Conservation (phyloP, 345 rosid genomes). For the Eucalyptus melliodora region DNA sequence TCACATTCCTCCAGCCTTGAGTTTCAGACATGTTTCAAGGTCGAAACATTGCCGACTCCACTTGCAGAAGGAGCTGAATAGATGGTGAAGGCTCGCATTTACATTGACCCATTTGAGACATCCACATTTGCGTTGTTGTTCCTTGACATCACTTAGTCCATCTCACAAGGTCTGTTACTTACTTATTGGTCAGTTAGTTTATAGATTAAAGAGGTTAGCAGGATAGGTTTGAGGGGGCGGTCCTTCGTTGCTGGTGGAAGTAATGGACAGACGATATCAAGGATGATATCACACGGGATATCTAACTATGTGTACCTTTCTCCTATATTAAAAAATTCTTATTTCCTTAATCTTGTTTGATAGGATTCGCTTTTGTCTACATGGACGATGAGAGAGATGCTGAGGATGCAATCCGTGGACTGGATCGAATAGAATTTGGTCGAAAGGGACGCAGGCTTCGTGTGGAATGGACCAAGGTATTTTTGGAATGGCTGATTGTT, state of each 20-base stretch:
- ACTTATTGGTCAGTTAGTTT: conserved; percentile 61
- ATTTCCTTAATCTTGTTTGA: not conserved
- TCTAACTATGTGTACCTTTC: not conserved
- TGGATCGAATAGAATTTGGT: conserved; percentile 74
- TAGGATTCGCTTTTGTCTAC: conserved; percentile 88
- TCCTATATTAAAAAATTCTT: not conserved
- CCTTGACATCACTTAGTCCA: conserved; percentile 77
- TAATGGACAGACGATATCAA: conserved; percentile 2
- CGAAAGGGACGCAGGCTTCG: conserved; percentile 91
- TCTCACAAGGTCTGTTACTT: conserved; percentile 85
- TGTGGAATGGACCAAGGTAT: conserved; percentile 98
- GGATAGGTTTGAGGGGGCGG: conserved; percentile 19
- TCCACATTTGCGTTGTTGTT: conserved; percentile 78
- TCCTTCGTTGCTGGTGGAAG: conserved; percentile 8
- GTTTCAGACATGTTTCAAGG: conserved; percentile 56
- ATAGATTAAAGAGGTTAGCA: conserved; percentile 38
- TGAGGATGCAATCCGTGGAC: conserved; percentile 93
- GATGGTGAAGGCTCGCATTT: conserved; percentile 54
- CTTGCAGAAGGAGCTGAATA: conserved; percentile 56
- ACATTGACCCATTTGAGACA: conserved; percentile 63
- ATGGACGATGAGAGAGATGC: conserved; percentile 99
- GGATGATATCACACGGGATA: conserved; percentile 25
- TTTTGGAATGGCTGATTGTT: not conserved
- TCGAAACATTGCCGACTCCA: conserved; percentile 61
- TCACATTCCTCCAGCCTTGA: conserved; percentile 59